Base-by-base conservation (phyloP, 2,329 filamentous ascomycete species). In the Colletotrichum phormii region DNA sequence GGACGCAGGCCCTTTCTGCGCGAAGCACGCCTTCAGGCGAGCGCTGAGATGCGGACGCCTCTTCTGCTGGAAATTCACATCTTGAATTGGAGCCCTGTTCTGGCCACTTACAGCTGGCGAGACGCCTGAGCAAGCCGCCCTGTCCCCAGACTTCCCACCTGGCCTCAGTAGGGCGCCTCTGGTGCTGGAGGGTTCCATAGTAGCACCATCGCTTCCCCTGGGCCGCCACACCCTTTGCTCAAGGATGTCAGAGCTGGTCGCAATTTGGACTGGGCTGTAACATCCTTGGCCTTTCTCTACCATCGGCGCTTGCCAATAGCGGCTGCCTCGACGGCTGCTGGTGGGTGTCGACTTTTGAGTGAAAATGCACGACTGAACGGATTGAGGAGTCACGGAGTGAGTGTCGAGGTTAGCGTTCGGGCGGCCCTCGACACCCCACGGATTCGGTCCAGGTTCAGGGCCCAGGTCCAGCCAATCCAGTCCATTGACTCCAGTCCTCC, bases 81-180 rank as follows among this genome's bases (percentile, higher is more conserved):
- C 29, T 69, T 24, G 60, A 58, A 37, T 9, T 53, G 42, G 18
- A 22, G 18, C 53, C 37, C 53, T 15, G 29, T 22, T 49, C 13
- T 54, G 67, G 67, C 61, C 60, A 65, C 62, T 55, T 67, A 67
- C 68, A 67, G 55, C 49, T 55, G 57, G 63, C 68, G 68, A 67
- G 35, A 67, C 68, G 63, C 57, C 57, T 71, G 49, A 26, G 54
- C 26, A 29, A 26, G 51, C 51, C 64, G 29, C 31, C 37, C 31
- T 57, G 58, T 35, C 49, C 33, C 59, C 37, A 18, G 37, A 42
- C 15, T 49, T 49, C 42, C 42, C 42, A 49, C 42, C 18, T 49
- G 18, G n/a, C 18, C 42, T 49, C 18, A 49, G 42, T 3, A 22
- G 15, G 18, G 18, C 42, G 42, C 55, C 29, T 58, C 26, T 29